Percentiles rank a stretch among this genome's conserved stretches.
phyloP scores from a whole-genome alignment of 2,329 filamentous ascomycete species.

The Rhytidhysteron rufulum region DNA sequence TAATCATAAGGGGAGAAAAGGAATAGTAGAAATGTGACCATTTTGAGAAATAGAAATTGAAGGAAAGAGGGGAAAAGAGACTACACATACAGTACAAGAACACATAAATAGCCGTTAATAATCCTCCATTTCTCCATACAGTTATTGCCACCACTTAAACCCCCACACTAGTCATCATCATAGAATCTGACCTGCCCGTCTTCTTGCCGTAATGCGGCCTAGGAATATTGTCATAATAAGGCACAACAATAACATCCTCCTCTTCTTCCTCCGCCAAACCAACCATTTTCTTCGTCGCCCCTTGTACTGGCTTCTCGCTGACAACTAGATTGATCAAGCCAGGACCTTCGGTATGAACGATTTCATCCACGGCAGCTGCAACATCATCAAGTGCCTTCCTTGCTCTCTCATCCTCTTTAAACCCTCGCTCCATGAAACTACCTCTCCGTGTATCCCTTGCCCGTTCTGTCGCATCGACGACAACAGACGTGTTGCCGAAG shows the following conservation, averaged over 20 bases:
- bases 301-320: conserved; percentile 23
- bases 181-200: neutral
- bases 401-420: conserved; percentile 12
- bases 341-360: conserved; percentile 25
- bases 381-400: conserved; percentile 17
- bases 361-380: conserved; percentile 24
- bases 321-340: conserved; percentile 35
- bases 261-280: conserved; percentile 39
- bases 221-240: conserved; percentile 48
- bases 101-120: too few relatives aligned
- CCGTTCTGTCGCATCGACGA: conserved; percentile 17
- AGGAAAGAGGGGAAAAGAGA: too few relatives aligned
- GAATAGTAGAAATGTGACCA: too few relatives aligned
- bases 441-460: conserved; percentile 16
- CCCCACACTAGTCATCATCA: too few relatives aligned
- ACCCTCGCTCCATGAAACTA: conserved; percentile 13
- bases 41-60: too few relatives aligned
- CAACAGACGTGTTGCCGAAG: conserved; percentile 26
- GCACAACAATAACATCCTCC: conserved; percentile 44
- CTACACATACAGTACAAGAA: too few relatives aligned
- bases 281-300: conserved; percentile 40
- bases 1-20: too few relatives aligned
- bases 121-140: too few relatives aligned
- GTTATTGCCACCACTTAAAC: too few relatives aligned
- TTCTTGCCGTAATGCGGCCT: conserved; percentile 13